phyloP scores from a whole-genome alignment of 208 protist species.

The Acanthamoeba castellanii region DNA sequence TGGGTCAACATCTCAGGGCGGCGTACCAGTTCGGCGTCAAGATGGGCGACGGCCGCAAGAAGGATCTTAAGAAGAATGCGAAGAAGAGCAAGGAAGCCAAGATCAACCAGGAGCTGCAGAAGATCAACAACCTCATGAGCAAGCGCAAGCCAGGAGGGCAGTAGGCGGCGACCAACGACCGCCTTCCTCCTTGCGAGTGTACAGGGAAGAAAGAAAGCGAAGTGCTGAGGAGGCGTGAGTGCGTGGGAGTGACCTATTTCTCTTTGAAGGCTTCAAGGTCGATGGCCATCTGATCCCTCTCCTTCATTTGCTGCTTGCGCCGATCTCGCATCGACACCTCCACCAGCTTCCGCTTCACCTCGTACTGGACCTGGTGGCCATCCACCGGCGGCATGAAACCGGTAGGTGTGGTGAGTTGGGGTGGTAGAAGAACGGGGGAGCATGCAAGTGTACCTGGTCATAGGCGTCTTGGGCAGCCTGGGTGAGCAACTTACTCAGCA shows the following conservation, averaged over 20 bases:
- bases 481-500: neutral
- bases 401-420: neutral
- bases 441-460: neutral
- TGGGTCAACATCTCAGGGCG: neutral
- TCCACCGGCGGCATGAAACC: too few species aligned
- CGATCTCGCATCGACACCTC: constrained; percentile 16
- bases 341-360: constrained; percentile 34
- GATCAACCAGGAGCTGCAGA: constrained; percentile 56
- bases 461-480: neutral
- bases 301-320: constrained; percentile 32
- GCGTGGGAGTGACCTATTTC: neutral
- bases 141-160: constrained; percentile 15
- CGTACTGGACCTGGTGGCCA: neutral
- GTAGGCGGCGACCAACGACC: neutral
- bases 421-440: neutral
- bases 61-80: neutral
- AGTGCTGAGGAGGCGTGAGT: neutral
- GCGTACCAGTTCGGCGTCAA: constrained; percentile 72
- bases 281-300: neutral
- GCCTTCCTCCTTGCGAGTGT: neutral
- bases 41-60: constrained; percentile 38
- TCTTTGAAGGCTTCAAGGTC: constrained; percentile 21
- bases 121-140: constrained; percentile 49
- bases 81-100: constrained; percentile 63
- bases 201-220: too few species aligned